A percentile compares a stretch with the other conserved stretches of the same genome.
Evolutionary conservation across 129 eudicot species (phyloP).

Genomic region (Artemisia tridentata): DNA sequence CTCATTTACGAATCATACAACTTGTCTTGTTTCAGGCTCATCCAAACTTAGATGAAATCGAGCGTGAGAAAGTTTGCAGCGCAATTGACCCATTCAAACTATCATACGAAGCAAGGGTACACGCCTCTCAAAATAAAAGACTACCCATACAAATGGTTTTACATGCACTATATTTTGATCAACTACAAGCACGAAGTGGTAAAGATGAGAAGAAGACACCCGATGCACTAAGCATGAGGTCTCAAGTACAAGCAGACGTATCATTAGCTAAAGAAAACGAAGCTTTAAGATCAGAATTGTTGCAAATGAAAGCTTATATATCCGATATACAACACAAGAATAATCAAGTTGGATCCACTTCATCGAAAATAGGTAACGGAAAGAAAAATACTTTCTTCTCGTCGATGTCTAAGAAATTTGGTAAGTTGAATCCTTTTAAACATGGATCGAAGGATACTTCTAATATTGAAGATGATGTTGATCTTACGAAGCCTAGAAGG

Average conservation of each 20-base stretch:
- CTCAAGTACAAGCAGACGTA: conserved; percentile 67
- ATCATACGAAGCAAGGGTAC: conserved; percentile 88
- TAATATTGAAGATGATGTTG: conserved; percentile 60
- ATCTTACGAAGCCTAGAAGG: conserved; percentile 88
- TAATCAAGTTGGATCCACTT: conserved; percentile 32
- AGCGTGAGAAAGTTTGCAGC: conserved; percentile 93
- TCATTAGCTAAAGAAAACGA: conserved; percentile 86
- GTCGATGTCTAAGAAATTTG: conserved; percentile 79
- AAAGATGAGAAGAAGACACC: conserved; percentile 35
- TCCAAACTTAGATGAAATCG: conserved; percentile 86
- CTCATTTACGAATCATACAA: not conserved
- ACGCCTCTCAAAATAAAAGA: conserved; percentile 96
- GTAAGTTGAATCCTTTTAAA: conserved; percentile 86
- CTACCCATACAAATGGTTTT: conserved; percentile 83
- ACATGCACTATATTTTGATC: conserved; percentile 93
- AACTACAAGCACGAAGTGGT: conserved; percentile 73
- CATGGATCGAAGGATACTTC: conserved; percentile 89
- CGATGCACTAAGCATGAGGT: conserved; percentile 47
- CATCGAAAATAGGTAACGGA: conserved; percentile 25
- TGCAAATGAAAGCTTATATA: conserved; percentile 87
- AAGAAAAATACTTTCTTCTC: conserved; percentile 72
- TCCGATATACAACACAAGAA: conserved; percentile 53
- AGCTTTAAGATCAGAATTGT: conserved; percentile 60
- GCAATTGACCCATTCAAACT: conserved; percentile 84
- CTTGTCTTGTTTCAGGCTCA: conserved; percentile 53